phyloP scores from a whole-genome alignment of 2,329 filamentous ascomycete genomes.

The Exophiala dermatitidis region DNA sequence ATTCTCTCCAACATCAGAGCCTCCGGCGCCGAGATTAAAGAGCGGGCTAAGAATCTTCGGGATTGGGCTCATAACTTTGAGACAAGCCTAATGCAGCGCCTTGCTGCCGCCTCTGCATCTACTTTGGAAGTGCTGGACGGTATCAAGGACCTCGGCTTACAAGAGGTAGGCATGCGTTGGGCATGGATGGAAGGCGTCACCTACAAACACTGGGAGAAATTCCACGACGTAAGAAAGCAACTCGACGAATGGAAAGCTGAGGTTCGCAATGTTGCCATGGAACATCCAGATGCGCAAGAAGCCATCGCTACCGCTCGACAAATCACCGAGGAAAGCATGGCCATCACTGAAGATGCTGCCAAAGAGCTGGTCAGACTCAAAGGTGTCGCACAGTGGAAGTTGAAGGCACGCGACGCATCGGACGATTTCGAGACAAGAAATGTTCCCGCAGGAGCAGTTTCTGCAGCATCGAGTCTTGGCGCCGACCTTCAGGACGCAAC shows the following conservation, averaged over 20 bases:
- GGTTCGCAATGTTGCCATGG: conserved; percentile 66
- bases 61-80: conserved; percentile 70
- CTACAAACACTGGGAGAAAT: conserved; percentile 95
- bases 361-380: conserved; percentile 74
- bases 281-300: conserved; percentile 62
- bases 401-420: conserved; percentile 63
- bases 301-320: conserved; percentile 62
- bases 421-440: conserved; percentile 70
- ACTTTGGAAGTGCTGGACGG: conserved; percentile 76
- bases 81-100: conserved; percentile 58
- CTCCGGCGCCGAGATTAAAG: conserved; percentile 66
- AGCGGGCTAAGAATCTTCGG: conserved; percentile 67
- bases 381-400: conserved; percentile 77
- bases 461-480: conserved; percentile 29
- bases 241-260: conserved; percentile 80
- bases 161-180: conserved; percentile 89
- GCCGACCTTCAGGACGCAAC: conserved; percentile 23
- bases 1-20: conserved; percentile 53
- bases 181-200: conserved; percentile 92
- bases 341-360: conserved; percentile 67
- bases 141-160: conserved; percentile 74
- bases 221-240: conserved; percentile 75
- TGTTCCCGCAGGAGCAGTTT: conserved; percentile 50
- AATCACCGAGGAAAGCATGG: conserved; percentile 74
- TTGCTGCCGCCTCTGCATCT: conserved; percentile 66